A percentile compares a stretch with the other conserved stretches of the same genome.
Conservation (phyloP, 345 rosid genomes). For the Microthlaspi erraticum region DNA sequence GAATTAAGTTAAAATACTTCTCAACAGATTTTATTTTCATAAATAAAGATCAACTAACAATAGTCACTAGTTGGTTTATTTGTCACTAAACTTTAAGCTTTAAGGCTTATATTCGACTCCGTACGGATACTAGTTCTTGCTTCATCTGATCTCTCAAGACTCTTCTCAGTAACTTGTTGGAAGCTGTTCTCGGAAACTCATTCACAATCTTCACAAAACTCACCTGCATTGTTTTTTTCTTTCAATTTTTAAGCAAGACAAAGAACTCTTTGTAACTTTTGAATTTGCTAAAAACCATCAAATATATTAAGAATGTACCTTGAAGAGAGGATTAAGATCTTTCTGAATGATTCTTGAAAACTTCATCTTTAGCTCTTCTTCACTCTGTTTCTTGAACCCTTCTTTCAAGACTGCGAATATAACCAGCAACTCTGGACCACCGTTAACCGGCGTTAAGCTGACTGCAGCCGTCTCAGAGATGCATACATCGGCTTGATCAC, state of each 20-base stretch:
- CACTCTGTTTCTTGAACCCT: conserved; percentile 49
- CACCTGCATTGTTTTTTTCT: conserved; percentile 52
- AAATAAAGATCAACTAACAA: no score
- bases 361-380: conserved; percentile 60
- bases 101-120: conserved; percentile 52
- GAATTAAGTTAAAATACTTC: no score
- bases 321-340: conserved; percentile 85
- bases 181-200: conserved; percentile 84
- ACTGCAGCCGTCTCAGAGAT: conserved; percentile 82
- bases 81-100: no score
- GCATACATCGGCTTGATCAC: conserved; percentile 73
- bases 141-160: conserved; percentile 68
- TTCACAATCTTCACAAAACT: conserved; percentile 64
- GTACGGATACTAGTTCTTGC: conserved; percentile 52
- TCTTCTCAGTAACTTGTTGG: conserved; percentile 81
- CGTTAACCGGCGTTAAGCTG: conserved; percentile 56
- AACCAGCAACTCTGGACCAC: conserved; percentile 81
- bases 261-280: not conserved
- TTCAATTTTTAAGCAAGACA: not conserved
- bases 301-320: conserved; percentile 49
- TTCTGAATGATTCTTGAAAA: conserved; percentile 67
- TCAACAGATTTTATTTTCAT: no score
- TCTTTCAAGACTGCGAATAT: conserved; percentile 69
- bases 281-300: not conserved
- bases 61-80: no score